Base-by-base conservation (phyloP, 2,329 filamentous ascomycete genomes). In the Bipolaris victoriae region DNA sequence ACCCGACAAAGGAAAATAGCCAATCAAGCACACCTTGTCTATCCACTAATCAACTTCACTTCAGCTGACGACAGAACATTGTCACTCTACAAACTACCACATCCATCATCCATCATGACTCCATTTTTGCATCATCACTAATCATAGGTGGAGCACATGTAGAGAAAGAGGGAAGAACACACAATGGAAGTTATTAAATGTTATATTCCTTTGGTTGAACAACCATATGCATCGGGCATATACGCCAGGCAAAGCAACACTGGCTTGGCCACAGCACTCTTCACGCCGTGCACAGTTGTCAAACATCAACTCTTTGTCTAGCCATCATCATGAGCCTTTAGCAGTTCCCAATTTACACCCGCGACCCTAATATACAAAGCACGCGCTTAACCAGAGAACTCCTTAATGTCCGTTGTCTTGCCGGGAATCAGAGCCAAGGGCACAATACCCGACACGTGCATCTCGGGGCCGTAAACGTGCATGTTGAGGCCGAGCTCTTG, bases 401-500 rank as follows among this genome's bases (percentile, higher is more conserved):
- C 86, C 78, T 85, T 84, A 72, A 88, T 79, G 60, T 83, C 82
- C 69, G 78, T 78, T 66, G 77, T 83, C 82, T 86, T 88, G 81
- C 80, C 86, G n/a, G 72, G 68, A 49, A 80, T 77, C 47, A 98
- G 89, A 45, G 94, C 95, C 77, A 98, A 83, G 55, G 95, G 94
- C 66, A 99, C 94, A 75, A 98, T 98, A 78, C 95, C 95, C 50
- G 90, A 94, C 72, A 99, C 94, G 81, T 90, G 88, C 88, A 90
- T 90, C 79, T 91, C 89, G 13, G 89, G 89, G 48, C 89, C 89
- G 76, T 86, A 91, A 47, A 91, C 89, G 82, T 98, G 92, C 91
- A 98, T 97, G 82, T 97, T 88, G 66, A 99, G 86, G 69, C 91
- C 91, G 58, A 99, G 87, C 84, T 99, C 95, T 78, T 94, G 88